Evolutionary conservation across 148 eudicot species (phyloP).

Genomic region (Nepenthes mirabilis): DNA sequence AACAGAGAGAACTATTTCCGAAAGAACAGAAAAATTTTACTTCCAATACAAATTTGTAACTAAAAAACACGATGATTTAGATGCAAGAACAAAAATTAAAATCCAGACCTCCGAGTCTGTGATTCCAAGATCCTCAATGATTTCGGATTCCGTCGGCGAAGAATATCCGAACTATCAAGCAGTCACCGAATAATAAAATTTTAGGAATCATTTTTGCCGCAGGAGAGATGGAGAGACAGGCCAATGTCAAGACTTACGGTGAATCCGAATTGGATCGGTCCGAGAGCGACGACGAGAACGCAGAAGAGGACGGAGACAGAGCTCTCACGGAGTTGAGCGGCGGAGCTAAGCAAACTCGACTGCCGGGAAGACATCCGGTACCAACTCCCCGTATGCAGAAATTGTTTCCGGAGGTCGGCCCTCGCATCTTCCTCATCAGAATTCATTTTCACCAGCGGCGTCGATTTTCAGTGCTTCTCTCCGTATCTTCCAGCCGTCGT

Average conservation of each 20-base stretch:
- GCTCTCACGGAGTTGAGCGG: conserved; percentile 41
- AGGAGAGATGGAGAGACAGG: neutral
- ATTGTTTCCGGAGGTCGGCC: conserved; percentile 55
- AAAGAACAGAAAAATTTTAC: neutral
- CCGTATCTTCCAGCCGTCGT: too few relatives aligned
- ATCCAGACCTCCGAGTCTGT: conserved; percentile 46
- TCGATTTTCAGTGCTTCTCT: too few relatives aligned
- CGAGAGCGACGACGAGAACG: conserved; percentile 64
- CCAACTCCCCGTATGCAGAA: conserved; percentile 84
- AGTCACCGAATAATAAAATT: neutral
- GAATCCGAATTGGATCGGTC: conserved; percentile 82
- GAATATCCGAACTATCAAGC: conserved; percentile 70
- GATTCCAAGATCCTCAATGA: conserved; percentile 57
- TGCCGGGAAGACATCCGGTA: conserved; percentile 45
- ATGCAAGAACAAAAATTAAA: neutral
- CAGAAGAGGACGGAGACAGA: conserved; percentile 60
- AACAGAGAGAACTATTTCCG: conserved; percentile 61
- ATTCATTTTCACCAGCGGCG: too few relatives aligned
- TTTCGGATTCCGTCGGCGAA: conserved; percentile 65
- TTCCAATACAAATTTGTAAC: too few relatives aligned
- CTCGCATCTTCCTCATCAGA: conserved; percentile 6
- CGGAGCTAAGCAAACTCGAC: conserved; percentile 51
- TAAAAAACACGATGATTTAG: too few relatives aligned
- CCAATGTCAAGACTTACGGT: conserved; percentile 25
- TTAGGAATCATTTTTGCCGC: neutral